Evolutionary conservation across 257 asterid species (phyloP).

Genomic region (Jasminum sambac): DNA sequence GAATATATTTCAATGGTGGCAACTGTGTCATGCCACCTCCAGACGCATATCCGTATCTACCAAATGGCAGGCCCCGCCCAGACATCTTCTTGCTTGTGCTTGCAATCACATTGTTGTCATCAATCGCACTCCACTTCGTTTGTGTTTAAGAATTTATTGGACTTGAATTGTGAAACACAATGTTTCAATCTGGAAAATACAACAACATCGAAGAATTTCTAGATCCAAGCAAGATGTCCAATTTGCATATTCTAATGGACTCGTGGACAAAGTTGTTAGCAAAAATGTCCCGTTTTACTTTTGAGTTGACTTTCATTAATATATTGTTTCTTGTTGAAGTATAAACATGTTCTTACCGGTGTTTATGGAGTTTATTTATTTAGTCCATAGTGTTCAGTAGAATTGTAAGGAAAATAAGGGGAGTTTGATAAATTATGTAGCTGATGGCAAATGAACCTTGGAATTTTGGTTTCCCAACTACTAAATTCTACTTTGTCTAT

Average conservation of each 20-base stretch:
- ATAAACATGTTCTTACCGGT: conserved; percentile 15
- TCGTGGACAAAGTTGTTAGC: conserved; percentile 22
- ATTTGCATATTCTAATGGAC: not conserved
- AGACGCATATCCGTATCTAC: conserved; percentile 53
- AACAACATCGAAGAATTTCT: conserved; percentile 12
- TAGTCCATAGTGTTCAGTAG: conserved; percentile 19
- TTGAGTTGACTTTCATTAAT: conserved; percentile 6
- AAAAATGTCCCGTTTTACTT: conserved; percentile 8
- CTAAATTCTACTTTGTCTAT: not conserved
- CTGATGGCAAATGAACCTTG: conserved; percentile 6
- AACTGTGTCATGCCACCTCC: conserved; percentile 73
- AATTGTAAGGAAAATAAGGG: conserved; percentile 27
- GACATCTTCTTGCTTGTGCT: conserved; percentile 29
- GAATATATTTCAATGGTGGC: conserved; percentile 65
- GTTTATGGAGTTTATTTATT: conserved; percentile 18
- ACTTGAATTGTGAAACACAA: not conserved
- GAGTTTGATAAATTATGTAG: conserved; percentile 20
- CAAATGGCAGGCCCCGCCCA: conserved; percentile 33
- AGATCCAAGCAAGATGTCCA: not conserved
- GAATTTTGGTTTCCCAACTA: not conserved
- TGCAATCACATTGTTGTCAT: conserved; percentile 26
- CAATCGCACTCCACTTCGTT: conserved; percentile 28
- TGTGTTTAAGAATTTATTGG: conserved; percentile 13
- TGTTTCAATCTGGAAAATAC: not conserved
- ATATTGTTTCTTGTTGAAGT: conserved; percentile 19